Percentiles rank a stretch among this genome's conserved stretches.
Evolutionary conservation across 2,329 filamentous ascomycete species (phyloP).

Genomic region (Microdochium nivale): DNA sequence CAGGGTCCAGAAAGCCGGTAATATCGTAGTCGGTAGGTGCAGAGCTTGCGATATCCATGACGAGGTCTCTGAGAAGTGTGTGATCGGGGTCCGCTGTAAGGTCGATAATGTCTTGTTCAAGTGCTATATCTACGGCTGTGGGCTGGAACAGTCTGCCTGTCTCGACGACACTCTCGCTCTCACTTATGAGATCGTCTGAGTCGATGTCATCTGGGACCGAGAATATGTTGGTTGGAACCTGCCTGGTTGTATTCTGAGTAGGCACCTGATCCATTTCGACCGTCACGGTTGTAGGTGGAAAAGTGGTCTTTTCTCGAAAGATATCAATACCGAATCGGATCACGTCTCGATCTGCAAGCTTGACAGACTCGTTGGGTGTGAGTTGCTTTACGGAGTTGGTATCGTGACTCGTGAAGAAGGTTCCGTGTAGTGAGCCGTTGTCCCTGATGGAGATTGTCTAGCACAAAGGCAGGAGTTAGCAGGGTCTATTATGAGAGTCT

Average conservation of each 20-base stretch:
- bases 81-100: no score
- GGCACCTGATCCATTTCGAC: conserved; percentile 20
- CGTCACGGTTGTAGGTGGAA: conserved; percentile 28
- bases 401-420: conserved; percentile 23
- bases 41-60: neutral
- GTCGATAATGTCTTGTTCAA: no score
- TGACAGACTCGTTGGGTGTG: conserved; percentile 2
- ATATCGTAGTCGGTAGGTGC: neutral
- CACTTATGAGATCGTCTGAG: conserved; percentile 14
- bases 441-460: conserved; percentile 39
- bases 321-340: conserved; percentile 32
- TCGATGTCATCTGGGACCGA: conserved; percentile 33
- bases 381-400: conserved; percentile 13
- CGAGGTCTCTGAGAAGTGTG: no score
- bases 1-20: neutral
- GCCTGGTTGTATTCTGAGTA: conserved; percentile 3
- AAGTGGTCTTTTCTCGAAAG: conserved; percentile 23
- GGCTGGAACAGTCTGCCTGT: neutral
- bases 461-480: conserved; percentile 14
- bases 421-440: conserved; percentile 43
- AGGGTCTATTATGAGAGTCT: neutral
- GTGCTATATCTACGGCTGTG: neutral
- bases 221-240: conserved; percentile 21
- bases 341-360: conserved; percentile 24
- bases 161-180: conserved; percentile 9